These are phyloP conservation scores for Penicillium fuscoglaucum DNA, from an alignment of 2,329 filamentous ascomycete species.

Conservation along the genomic window DNA sequence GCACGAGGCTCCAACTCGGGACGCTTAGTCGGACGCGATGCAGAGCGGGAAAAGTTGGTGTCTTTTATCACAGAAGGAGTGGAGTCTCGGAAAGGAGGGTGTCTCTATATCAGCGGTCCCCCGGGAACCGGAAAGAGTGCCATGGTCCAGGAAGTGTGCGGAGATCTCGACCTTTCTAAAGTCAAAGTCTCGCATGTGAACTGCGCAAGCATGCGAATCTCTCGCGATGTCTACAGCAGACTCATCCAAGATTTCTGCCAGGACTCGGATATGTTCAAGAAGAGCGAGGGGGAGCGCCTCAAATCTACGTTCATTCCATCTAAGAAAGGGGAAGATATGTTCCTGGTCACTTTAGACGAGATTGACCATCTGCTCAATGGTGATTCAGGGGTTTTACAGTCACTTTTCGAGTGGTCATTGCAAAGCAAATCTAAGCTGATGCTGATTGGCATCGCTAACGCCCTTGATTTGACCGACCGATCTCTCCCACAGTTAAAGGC, in stretches of 20 bases:
- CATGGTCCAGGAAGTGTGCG: conserved; percentile 77
- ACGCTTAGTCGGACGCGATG: conserved; percentile 74
- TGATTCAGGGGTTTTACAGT: conserved; percentile 85
- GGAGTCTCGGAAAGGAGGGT: conserved; percentile 66
- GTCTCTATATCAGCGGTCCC: conserved; percentile 91
- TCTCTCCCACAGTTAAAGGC: conserved; percentile 92
- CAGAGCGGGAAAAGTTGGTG: conserved; percentile 64
- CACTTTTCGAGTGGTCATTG: conserved; percentile 95
- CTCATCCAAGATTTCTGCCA: conserved; percentile 69
- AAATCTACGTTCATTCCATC: conserved; percentile 69
- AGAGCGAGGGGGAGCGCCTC: conserved; percentile 66
- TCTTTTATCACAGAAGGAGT: conserved; percentile 68
- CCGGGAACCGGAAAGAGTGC: conserved; percentile 97
- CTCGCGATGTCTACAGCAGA: conserved; percentile 79
- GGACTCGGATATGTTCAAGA: conserved; percentile 62
- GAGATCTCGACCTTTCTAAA: conserved; percentile 53
- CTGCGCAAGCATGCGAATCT: conserved; percentile 93
- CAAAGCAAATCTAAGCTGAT: conserved; percentile 75
- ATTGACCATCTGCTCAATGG: conserved; percentile 90
- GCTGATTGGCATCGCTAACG: conserved; percentile 92
- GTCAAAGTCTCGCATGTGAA: conserved; percentile 81
- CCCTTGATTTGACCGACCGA: conserved; percentile 89
- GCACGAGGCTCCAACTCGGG: conserved; percentile 73
- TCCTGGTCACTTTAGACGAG: conserved; percentile 88
- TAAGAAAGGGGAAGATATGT: conserved; percentile 57